Conservation (phyloP, 768 basidiomycete species). For the Trametes cubensis region DNA sequence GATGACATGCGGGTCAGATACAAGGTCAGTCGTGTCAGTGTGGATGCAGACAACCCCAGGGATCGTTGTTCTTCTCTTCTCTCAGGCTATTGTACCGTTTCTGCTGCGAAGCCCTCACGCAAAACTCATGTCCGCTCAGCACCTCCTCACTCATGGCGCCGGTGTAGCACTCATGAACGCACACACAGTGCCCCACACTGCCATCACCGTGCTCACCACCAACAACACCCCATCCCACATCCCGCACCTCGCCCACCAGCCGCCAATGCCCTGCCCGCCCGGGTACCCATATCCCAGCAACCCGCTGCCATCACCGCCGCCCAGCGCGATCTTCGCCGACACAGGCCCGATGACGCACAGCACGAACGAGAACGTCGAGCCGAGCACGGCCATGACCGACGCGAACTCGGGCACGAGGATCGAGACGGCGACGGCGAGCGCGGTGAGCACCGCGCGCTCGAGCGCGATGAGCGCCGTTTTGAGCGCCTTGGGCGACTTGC, state of each 20-base stretch:
- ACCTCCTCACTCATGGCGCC: slow-evolving; percentile 10
- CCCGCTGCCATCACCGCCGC: slow-evolving; percentile 43
- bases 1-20: background rate
- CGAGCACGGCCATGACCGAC: slow-evolving; percentile 85
- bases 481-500: slow-evolving; percentile 35
- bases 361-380: slow-evolving; percentile 78
- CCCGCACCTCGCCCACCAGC: slow-evolving; percentile 40
- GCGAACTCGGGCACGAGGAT: slow-evolving; percentile 81
- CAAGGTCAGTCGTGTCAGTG: background rate
- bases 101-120: background rate
- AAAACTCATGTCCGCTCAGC: background rate
- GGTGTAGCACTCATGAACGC: slow-evolving; percentile 50
- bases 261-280: slow-evolving; percentile 48
- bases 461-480: slow-evolving; percentile 49
- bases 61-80: background rate
- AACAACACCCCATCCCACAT: slow-evolving; percentile 60
- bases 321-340: slow-evolving; percentile 65
- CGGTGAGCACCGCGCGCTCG: slow-evolving; percentile 61
- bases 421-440: slow-evolving; percentile 66
- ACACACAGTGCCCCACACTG: slow-evolving; percentile 74
- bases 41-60: background rate
- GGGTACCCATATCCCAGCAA: slow-evolving; percentile 56
- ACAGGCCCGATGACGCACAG: slow-evolving; percentile 66
- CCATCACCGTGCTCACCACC: slow-evolving; percentile 59
- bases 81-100: background rate